A percentile compares a stretch with the other conserved stretches of the same genome.
Conservation (phyloP, 768 basidiomycete species). For the Cyathus striatus region DNA sequence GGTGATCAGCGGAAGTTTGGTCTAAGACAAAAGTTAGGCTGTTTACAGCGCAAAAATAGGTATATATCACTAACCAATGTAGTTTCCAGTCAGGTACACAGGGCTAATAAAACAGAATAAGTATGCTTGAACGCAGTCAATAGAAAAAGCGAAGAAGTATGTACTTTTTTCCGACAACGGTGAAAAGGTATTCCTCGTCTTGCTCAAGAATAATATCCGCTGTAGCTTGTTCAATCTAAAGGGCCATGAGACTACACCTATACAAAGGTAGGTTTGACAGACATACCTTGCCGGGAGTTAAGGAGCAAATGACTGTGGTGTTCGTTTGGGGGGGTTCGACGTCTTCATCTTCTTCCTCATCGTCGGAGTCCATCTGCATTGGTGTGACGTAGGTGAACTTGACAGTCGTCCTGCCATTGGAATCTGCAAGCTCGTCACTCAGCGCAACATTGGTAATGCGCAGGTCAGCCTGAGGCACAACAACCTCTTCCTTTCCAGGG, state of each 20-base stretch:
- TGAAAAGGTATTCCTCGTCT: conserved; percentile 61
- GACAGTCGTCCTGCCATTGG: conserved; percentile 54
- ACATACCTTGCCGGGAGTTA: conserved; percentile 78
- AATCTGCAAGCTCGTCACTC: conserved; percentile 64
- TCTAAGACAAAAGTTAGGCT: conserved; percentile 29
- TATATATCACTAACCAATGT: conserved; percentile 51
- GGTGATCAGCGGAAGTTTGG: conserved; percentile 43
- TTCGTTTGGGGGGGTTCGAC: conserved; percentile 19
- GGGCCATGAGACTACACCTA: background rate
- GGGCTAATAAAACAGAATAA: too few relatives aligned
- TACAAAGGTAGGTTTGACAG: background rate
- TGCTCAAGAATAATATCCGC: conserved; percentile 69
- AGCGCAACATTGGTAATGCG: conserved; percentile 81
- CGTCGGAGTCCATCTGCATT: conserved; percentile 37
- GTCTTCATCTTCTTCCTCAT: conserved; percentile 40
- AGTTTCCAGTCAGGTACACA: conserved; percentile 80
- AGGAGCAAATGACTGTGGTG: conserved; percentile 66
- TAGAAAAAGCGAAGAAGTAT: too few relatives aligned
- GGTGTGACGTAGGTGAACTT: conserved; percentile 56
- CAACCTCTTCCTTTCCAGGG: conserved; percentile 50
- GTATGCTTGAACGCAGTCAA: too few relatives aligned
- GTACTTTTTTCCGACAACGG: conserved; percentile 80
- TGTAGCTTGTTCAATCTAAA: conserved; percentile 71
- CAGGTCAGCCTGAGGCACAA: conserved; percentile 64
- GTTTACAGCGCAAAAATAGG: background rate